Evolutionary conservation across 345 rosid species (phyloP), one percentile per base, ranked within the genome.

Genomic region (Eutrema japonicum): DNA sequence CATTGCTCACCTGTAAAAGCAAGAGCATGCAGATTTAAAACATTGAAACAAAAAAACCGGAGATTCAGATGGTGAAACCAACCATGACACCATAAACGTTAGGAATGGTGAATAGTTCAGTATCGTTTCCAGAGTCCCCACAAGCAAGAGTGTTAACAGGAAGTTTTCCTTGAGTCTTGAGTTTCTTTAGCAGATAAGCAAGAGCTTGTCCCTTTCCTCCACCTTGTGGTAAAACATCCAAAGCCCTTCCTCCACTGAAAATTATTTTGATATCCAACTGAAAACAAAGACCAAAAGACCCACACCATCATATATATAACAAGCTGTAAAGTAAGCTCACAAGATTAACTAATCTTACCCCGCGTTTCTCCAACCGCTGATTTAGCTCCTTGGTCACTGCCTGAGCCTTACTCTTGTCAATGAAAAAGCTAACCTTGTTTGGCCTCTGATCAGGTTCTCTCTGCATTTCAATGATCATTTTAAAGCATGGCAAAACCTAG

Each of bases 121-220:
- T 96, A 66, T 95, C 99, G 67, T 95, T 95, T 75, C 99, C 99
- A 43, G 99, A 95, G 72, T 92, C 99, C 26, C 99, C 99, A 78
- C 99, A 92, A 41, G 46, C 99, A 81, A 95, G 96, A 63, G 98
- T 95, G 47, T 83, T 87, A 14, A 14, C 38, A 30, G 99, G 99
- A 26, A 81, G 79, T 53, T 83, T 87, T 76, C 96, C 89, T 79
- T 82, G 89, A 64, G 67, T 45, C 75, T 82, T 86, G 16, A 95
- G 83, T 79, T 95, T 89, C 83, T 82, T 79, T 11, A 83, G 85
- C 55, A 95, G 83, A 84, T 92, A 95, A 8, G 94, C 93, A 68
- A 92, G 97, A 69, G 98, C 99, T 81, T 90, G 96, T 74, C 99
- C 98, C 79, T 95, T 95, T 41, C 99, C 99, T 74, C 94, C 98